phyloP scores from a whole-genome alignment of 2,329 filamentous ascomycete species.

The Metarhizium album region DNA sequence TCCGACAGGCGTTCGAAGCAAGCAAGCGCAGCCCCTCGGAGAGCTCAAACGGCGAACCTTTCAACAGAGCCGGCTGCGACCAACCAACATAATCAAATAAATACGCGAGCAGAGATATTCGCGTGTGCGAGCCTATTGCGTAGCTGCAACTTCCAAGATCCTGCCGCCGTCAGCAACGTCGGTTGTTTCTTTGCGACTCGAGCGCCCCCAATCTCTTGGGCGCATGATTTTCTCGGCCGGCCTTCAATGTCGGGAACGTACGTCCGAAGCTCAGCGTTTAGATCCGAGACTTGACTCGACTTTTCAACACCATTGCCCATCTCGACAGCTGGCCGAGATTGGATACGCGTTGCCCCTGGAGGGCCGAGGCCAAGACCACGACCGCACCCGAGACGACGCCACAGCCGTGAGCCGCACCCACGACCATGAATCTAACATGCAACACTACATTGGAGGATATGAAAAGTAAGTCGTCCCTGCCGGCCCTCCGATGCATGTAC shows the following conservation, averaged over 20 bases:
- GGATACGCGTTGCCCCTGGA: conserved; percentile 1
- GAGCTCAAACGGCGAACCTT: not conserved
- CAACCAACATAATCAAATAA: not conserved
- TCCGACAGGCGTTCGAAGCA: not conserved
- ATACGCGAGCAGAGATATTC: not conserved
- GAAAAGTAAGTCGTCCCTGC: conserved; percentile 23
- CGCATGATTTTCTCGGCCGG: not conserved
- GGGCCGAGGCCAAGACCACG: not conserved
- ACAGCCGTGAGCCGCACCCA: conserved; percentile 1
- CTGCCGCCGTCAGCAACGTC: not conserved
- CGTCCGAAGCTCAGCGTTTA: not conserved
- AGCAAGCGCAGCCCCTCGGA: not conserved
- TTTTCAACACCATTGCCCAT: not conserved
- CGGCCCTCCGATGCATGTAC: not conserved
- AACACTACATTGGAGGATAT: conserved; percentile 33
- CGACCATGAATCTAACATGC: conserved; percentile 27
- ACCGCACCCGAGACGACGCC: conserved; percentile 3
- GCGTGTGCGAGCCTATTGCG: not conserved
- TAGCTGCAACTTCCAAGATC: not conserved
- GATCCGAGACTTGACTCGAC: not conserved
- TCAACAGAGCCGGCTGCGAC: not conserved
- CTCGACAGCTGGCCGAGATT: not conserved
- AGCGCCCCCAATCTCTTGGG: too few species aligned
- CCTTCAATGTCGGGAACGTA: not conserved
- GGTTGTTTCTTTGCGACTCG: not conserved